Conservation (phyloP, 1,284 basidiomycete species). For the Amylostereum areolatum region DNA sequence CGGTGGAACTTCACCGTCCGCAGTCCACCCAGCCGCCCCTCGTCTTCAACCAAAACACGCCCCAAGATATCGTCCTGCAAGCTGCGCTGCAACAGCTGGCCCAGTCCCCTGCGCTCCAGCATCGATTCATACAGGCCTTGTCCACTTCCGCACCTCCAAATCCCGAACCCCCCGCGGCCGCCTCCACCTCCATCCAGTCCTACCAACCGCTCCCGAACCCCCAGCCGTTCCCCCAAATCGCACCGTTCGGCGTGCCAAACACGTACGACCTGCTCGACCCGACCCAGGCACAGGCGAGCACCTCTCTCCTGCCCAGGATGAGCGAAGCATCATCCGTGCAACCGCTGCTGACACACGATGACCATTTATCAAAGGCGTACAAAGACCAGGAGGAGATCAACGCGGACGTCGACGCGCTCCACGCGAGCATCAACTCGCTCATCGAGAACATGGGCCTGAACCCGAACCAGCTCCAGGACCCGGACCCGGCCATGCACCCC, state of each 20-base stretch:
- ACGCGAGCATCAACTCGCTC: constrained; percentile 67
- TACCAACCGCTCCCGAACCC: not conserved
- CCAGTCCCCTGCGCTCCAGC: constrained; percentile 61
- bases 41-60: constrained; percentile 19
- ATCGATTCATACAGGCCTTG: constrained; percentile 61
- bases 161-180: not conserved
- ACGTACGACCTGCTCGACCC: constrained; percentile 16
- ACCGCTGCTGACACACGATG: constrained; percentile 21
- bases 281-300: constrained; percentile 15
- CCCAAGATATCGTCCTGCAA: constrained; percentile 49
- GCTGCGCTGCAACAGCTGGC: constrained; percentile 54
- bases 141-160: constrained; percentile 16
- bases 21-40: constrained; percentile 9
- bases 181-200: constrained; percentile 7
- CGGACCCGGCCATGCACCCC: not conserved
- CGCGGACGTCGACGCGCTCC: constrained; percentile 67
- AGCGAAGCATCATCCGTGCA: constrained; percentile 5
- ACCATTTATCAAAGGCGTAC: constrained; percentile 51
- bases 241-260: constrained; percentile 22
- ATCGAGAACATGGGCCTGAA: constrained; percentile 70
- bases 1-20: constrained; percentile 11
- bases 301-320: constrained; percentile 16
- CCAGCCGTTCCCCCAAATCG: constrained; percentile 11
- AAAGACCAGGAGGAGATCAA: constrained; percentile 61
- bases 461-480: constrained; percentile 27